Evolutionary conservation across 1,284 basidiomycete species (phyloP).

Genomic region (Leccinum solheimii): DNA sequence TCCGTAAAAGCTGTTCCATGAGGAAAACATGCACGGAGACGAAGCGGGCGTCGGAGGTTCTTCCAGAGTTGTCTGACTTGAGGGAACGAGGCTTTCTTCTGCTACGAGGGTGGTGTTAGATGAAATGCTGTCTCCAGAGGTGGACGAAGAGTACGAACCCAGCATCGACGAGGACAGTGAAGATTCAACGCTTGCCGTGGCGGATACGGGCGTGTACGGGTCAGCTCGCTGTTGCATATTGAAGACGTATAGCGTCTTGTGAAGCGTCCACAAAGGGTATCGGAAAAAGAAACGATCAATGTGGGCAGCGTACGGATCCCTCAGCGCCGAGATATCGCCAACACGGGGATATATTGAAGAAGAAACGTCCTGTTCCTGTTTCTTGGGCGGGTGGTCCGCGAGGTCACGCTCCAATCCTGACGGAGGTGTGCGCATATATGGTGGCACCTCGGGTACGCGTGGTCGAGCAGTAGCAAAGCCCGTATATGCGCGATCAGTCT

Average conservation of each 20-base stretch:
- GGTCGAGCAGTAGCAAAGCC: conserved; percentile 13
- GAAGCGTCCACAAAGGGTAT: conserved; percentile 63
- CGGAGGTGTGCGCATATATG: conserved; percentile 21
- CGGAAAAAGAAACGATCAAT: conserved; percentile 59
- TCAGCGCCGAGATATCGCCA: conserved; percentile 59
- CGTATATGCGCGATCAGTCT: conserved; percentile 31
- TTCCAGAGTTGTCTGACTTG: not conserved
- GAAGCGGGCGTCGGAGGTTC: not conserved
- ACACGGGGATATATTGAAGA: conserved; percentile 58
- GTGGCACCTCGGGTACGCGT: not conserved
- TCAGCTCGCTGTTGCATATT: conserved; percentile 44
- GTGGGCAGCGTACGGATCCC: conserved; percentile 53
- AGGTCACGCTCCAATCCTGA: conserved; percentile 34
- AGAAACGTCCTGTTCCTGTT: conserved; percentile 23
- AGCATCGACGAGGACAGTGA: conserved; percentile 23
- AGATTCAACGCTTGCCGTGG: not conserved
- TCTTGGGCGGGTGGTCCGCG: conserved; percentile 12
- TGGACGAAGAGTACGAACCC: conserved; percentile 23
- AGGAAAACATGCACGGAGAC: not conserved
- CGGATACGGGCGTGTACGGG: not conserved
- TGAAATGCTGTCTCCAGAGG: conserved; percentile 20
- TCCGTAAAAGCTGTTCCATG: conserved; percentile 15
- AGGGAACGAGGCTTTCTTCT: conserved; percentile 12
- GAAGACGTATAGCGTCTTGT: conserved; percentile 60
- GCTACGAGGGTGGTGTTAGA: conserved; percentile 30